Base-by-base conservation (phyloP, 306 rosid species). In the Quercus glauca region DNA sequence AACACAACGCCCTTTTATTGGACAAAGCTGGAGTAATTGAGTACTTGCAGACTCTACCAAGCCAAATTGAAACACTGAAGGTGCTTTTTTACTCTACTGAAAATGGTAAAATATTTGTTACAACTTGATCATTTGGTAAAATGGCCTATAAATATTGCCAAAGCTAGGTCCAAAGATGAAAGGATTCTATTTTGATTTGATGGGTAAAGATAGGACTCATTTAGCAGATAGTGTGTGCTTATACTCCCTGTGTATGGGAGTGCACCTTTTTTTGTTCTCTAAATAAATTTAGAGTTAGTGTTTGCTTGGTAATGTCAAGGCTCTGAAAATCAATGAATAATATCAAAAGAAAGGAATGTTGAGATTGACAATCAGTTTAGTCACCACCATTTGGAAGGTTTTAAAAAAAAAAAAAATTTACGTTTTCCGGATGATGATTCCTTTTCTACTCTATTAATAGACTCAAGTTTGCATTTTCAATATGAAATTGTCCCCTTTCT, bases 1-100 rank as follows among this genome's bases (percentile, higher is more conserved):
- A 91, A 83, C 87, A 79, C 85, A 79, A 85, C 23, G 92, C 90
- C 68, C 87, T 92, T 78, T 69, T 85, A 78, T 84, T 89, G 25
- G 97, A 92, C 84, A 87, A 81, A 81, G 90, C 85, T 41, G 92
- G 92, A 78, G 97, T 89, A 89, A 81, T 87, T 10, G 94, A 90
- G 75, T 92, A 88, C 84, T 84, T 90, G 81, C 87, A 80, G 76
- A 87, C 94, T 80, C 87, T 91, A 71, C 90, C 85, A 78, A 86
- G 83, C 76, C 94, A 89, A 89, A 80, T 89, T 71, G 88, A 74
- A 73, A 90, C 83, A 83, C 82, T 91, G 74, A 86, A 88, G 98
- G 99, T 95, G 81, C 55, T 51, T 69, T 83, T 56, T 11, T 68
- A 45, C 49, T 60, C 8, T 61, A 11, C 57, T 71, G 59, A 60